Base-by-base conservation (phyloP, 495 filamentous ascomycete genomes). In the Schizothecium vesticola region DNA sequence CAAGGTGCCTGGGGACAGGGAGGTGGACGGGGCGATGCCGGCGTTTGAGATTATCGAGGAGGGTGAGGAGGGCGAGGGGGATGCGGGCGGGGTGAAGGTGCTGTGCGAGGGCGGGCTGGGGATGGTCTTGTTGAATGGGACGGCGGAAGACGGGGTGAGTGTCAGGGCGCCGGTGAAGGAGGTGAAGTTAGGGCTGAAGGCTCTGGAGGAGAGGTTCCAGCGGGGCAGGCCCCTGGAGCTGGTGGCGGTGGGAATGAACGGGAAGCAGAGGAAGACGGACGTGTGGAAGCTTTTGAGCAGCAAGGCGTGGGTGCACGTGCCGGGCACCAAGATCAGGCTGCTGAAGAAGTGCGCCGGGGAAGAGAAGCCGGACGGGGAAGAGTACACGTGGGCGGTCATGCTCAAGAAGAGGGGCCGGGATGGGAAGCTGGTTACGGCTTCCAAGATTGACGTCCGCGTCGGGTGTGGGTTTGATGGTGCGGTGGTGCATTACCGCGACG, bases 401-500 rank as follows among this genome's bases (percentile, higher is more conserved):
- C 68, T 80, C 12, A 74, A 73, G 51, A 73, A 75, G 68, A 70
- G 70, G 22, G 70, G 71, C 25, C 13, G 19, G 4, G 66, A 75
- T 59, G 77, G 78, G 16, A 67, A 66, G 28, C 43, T 75, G 16
- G 72, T 74, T 16, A 70, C 68, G 11, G 79, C 77, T 0, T 70
- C 66, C 3, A 73, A 72, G 21, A 75, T 83, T 63, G 79, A 80
- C 66, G 60, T 82, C 13, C 73, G 77, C 9, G 77, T 82, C 0
- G 79, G 80, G 6, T 73, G 70, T 25, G 67, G 62, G 9, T 75
- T 81, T 67, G 78, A 82, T 59, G 79, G 79, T 22, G 77, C 78
- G 0, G 69, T 75, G 11, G 79, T 82, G 4, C 68, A 80, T 58
- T 83, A 79, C 64, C 69, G 63, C 19, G 77, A 81, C 29, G 79